Percentiles rank a stretch among this genome's conserved stretches.
Conservation (phyloP, 202 grass and related monocot species). For the Thinopyrum obtusiflorum region DNA sequence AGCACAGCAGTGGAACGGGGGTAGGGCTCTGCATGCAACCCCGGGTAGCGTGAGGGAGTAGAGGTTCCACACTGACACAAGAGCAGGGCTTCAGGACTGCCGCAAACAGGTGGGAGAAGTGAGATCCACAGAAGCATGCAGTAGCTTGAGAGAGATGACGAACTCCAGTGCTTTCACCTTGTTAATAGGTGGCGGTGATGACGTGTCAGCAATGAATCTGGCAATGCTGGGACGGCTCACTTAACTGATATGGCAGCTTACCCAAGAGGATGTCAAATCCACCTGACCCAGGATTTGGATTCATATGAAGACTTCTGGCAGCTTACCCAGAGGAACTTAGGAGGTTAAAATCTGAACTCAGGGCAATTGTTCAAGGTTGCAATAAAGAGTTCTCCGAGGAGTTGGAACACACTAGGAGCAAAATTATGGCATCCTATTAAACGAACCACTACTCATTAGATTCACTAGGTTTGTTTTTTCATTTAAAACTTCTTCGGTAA, state of each 20-base stretch:
- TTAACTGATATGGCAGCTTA: background rate
- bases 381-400: background rate
- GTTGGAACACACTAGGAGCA: background rate
- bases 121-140: background rate
- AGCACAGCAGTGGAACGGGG: background rate
- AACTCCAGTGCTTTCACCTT: background rate
- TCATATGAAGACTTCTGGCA: background rate
- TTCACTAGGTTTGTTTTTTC: background rate
- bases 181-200: background rate
- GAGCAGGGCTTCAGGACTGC: background rate
- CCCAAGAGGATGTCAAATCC: background rate
- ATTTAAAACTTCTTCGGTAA: conserved; percentile 4
- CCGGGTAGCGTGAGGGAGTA: background rate
- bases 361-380: background rate
- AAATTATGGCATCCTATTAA: background rate
- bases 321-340: background rate
- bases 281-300: background rate
- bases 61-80: background rate
- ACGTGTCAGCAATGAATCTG: background rate
- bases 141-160: background rate
- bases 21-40: background rate
- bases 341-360: background rate
- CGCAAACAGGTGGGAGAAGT: background rate
- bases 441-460: conserved; percentile 5
- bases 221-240: background rate